phyloP scores from a whole-genome alignment of 2,329 filamentous ascomycete genomes.

The Ophiostoma novo-ulmi region DNA sequence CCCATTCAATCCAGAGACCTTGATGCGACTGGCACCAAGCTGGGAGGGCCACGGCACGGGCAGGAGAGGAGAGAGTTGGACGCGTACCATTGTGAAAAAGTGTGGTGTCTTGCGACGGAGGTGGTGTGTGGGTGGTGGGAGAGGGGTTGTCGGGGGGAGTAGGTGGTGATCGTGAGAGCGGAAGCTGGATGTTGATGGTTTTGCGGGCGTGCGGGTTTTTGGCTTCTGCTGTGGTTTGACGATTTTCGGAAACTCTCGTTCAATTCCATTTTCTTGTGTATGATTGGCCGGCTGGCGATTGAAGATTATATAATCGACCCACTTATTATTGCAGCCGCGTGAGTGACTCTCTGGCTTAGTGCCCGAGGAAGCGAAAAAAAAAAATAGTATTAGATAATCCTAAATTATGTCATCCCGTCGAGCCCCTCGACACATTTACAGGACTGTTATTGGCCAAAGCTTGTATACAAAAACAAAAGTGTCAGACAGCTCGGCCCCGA shows the following conservation, averaged over 20 bases:
- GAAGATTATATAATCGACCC: not conserved
- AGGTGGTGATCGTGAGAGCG: constrained; percentile 13
- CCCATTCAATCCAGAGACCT: not conserved
- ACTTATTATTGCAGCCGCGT: not conserved
- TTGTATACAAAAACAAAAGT: not conserved
- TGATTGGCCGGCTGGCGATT: not conserved
- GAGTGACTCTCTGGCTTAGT: not conserved
- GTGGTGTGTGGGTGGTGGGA: not conserved
- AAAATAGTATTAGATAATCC: constrained; percentile 10
- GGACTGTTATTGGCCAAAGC: not conserved
- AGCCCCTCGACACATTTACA: not conserved
- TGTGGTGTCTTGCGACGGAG: constrained; percentile 16
- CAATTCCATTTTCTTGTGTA: constrained; percentile 24
- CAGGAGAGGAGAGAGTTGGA: constrained; percentile 23
- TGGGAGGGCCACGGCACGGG: not conserved
- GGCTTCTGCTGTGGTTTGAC: constrained; percentile 24
- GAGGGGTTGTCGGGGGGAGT: not conserved
- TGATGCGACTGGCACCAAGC: not conserved
- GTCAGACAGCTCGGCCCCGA: not conserved
- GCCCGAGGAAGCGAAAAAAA: not conserved
- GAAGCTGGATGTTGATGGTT: constrained; percentile 4
- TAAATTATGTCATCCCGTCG: constrained; percentile 1
- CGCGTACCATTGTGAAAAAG: constrained; percentile 26
- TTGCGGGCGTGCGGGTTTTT: constrained; percentile 26
- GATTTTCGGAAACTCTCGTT: constrained; percentile 30